These are phyloP conservation scores for Epichloe amarillans DNA, from an alignment of 2,329 filamentous ascomycete species.

Conservation along the genomic window DNA sequence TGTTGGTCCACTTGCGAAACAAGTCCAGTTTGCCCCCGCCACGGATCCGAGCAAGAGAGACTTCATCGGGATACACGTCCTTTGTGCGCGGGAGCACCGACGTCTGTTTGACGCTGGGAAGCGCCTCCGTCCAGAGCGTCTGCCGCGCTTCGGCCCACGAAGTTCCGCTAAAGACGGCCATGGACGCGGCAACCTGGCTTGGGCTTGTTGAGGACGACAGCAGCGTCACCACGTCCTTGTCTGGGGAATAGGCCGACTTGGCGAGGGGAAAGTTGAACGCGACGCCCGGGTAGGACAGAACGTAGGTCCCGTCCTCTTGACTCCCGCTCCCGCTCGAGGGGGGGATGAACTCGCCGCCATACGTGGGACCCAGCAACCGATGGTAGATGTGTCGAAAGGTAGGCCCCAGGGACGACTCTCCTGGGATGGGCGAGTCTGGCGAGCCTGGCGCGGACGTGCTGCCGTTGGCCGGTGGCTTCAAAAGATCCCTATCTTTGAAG, in stretches of 20 bases:
- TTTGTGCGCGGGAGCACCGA: conserved; percentile 56
- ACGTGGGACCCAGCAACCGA: conserved; percentile 83
- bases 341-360: conserved; percentile 81
- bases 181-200: conserved; percentile 64
- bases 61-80: conserved; percentile 75
- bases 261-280: conserved; percentile 82
- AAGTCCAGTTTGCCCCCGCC: conserved; percentile 71
- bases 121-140: conserved; percentile 60
- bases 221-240: conserved; percentile 72
- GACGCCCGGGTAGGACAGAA: conserved; percentile 87
- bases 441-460: conserved; percentile 21
- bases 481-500: conserved; percentile 74
- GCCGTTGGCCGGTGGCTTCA: conserved; percentile 41
- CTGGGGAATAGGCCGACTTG: conserved; percentile 58
- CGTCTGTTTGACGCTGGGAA: conserved; percentile 62
- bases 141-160: conserved; percentile 80
- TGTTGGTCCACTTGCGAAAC: conserved; percentile 54
- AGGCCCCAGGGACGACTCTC: conserved; percentile 40
- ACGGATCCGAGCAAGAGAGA: conserved; percentile 66
- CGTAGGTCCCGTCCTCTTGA: conserved; percentile 57
- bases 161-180: conserved; percentile 81
- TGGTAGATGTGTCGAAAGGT: conserved; percentile 86
- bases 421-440: conserved; percentile 20
- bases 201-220: conserved; percentile 66
- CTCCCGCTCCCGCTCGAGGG: conserved; percentile 36